These are phyloP conservation scores for Lachancea waltii DNA, from an alignment of 805 yeast species.

Conservation along the genomic window DNA sequence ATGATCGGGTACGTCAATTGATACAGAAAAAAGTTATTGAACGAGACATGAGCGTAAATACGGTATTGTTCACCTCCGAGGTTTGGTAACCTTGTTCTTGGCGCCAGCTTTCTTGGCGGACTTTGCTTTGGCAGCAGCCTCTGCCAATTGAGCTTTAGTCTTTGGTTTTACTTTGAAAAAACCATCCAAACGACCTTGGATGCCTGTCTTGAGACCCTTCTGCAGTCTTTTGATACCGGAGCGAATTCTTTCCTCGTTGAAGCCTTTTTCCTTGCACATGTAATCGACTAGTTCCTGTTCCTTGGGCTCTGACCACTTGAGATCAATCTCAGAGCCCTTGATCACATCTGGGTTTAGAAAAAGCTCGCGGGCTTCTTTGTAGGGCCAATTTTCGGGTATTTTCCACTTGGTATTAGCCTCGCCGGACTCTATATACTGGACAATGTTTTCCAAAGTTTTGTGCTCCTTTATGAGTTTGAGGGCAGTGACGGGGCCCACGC, in stretches of 20 bases:
- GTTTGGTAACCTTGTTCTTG: conserved; percentile 24
- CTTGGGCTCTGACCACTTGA: conserved; percentile 89
- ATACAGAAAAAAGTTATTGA: no score
- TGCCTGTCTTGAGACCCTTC: conserved; percentile 77
- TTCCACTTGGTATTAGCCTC: conserved; percentile 57
- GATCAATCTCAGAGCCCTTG: conserved; percentile 50
- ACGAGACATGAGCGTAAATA: not conserved
- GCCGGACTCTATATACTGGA: conserved; percentile 48
- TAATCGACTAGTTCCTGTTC: conserved; percentile 74
- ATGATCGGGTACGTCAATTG: no score
- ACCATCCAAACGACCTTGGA: conserved; percentile 89
- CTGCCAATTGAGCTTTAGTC: conserved; percentile 39
- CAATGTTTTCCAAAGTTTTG: conserved; percentile 70
- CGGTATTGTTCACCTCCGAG: conserved; percentile 7
- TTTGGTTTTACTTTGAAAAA: conserved; percentile 68
- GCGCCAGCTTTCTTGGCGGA: conserved; percentile 20
- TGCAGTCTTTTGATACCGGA: conserved; percentile 80
- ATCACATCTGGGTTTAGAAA: conserved; percentile 78
- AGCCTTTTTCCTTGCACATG: conserved; percentile 83
- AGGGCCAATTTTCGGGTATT: conserved; percentile 95
- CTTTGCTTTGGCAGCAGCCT: conserved; percentile 30
- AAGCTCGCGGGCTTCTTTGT: conserved; percentile 74
- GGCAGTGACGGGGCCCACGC: conserved; percentile 96
- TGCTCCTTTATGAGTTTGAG: conserved; percentile 81
- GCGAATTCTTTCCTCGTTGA: conserved; percentile 85